A percentile compares a stretch with the other conserved stretches of the same genome.
phyloP scores from a whole-genome alignment of 495 filamentous ascomycete species.

The Haplographium delicatum region DNA sequence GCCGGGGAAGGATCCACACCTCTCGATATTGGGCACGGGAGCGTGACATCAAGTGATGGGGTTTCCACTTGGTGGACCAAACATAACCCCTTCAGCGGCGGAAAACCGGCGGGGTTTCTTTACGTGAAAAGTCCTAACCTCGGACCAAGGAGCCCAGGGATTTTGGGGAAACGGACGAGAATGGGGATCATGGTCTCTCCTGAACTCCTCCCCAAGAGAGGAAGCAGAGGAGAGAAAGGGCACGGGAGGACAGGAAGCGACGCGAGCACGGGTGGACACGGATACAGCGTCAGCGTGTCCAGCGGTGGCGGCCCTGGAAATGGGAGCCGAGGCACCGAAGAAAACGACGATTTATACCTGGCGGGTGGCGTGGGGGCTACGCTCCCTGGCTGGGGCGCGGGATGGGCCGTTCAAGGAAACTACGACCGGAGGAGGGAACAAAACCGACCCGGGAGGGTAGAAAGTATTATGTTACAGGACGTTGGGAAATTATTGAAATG shows the following conservation, averaged over 20 bases:
- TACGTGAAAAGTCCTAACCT: constrained; percentile 8
- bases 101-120: constrained; percentile 17
- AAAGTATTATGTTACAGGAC: constrained; percentile 22
- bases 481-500: constrained; percentile 22
- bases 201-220: constrained; percentile 17
- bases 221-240: not conserved
- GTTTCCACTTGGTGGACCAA: constrained; percentile 5
- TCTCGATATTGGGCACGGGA: not conserved
- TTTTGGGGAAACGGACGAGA: constrained; percentile 18
- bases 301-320: not conserved
- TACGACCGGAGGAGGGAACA: not conserved
- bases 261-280: not conserved
- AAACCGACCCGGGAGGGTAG: constrained; percentile 17
- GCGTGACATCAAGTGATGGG: not conserved
- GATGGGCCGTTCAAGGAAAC: constrained; percentile 19
- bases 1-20: constrained; percentile 36
- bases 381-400: constrained; percentile 18
- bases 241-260: constrained; percentile 8
- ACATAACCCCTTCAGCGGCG: constrained; percentile 16
- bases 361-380: not conserved
- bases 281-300: constrained; percentile 1
- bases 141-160: constrained; percentile 10
- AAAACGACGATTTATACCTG: constrained; percentile 14
- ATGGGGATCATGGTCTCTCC: constrained; percentile 24
- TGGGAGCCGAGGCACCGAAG: constrained; percentile 3